Percentiles rank a stretch among this genome's conserved stretches.
Evolutionary conservation across 73 alveolate species (phyloP).

Genomic region (Diophrys sp.): DNA sequence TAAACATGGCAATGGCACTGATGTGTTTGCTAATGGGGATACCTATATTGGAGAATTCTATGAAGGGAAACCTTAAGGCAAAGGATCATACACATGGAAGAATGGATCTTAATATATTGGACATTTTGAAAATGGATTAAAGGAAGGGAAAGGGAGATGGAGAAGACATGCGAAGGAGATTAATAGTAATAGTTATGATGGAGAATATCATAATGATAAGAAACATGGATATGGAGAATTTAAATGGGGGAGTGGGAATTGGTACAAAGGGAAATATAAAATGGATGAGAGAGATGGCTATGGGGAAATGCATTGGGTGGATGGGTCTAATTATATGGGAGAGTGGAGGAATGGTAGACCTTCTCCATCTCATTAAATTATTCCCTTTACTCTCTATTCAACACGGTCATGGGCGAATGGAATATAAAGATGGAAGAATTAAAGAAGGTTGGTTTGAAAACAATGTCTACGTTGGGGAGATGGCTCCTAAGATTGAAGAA

Average conservation of each 20-base stretch:
- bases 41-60: constrained; percentile 9
- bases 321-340: constrained; percentile 1
- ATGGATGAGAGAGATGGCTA: constrained; percentile 13
- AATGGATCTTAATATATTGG: constrained; percentile 14
- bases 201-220: not conserved
- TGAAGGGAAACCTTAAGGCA: constrained; percentile 24
- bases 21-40: too few relatives aligned
- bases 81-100: constrained; percentile 13
- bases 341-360: constrained; percentile 2
- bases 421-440: constrained; percentile 80
- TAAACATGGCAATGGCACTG: constrained; percentile 22
- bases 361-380: too few relatives aligned
- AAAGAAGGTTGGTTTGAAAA: constrained; percentile 87
- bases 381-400: too few relatives aligned
- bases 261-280: constrained; percentile 11
- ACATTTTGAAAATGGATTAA: constrained; percentile 15
- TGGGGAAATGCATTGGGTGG: too few relatives aligned
- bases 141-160: constrained; percentile 26
- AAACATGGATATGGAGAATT: constrained; percentile 28
- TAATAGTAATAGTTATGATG: not conserved
- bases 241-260: constrained; percentile 21
- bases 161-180: constrained; percentile 5
- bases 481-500: constrained; percentile 10
- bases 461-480: constrained; percentile 49
- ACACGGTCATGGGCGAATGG: constrained; percentile 82